A percentile compares a stretch with the other conserved stretches of the same genome.
Conservation (phyloP, 2,329 filamentous ascomycete genomes). For the Xylariaceae sp. region DNA sequence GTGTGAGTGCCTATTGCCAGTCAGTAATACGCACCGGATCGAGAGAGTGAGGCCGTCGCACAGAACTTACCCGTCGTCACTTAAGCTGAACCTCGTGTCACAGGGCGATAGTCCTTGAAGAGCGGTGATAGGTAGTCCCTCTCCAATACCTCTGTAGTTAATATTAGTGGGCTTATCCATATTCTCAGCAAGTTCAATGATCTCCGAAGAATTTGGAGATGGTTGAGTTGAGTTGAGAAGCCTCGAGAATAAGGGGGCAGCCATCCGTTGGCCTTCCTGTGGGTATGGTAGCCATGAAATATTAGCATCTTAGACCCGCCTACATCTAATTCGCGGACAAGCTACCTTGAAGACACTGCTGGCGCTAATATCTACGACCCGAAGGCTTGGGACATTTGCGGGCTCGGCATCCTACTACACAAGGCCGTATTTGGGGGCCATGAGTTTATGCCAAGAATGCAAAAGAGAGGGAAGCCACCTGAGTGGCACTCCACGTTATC, state of each 20-base stretch:
- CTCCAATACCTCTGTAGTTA: constrained; percentile 34
- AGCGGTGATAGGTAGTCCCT: constrained; percentile 19
- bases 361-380: neutral
- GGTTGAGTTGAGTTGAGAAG: neutral
- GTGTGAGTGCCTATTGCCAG: neutral
- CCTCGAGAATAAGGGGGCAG: neutral
- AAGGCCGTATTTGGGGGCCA: constrained; percentile 1
- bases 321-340: constrained; percentile 13
- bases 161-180: constrained; percentile 31
- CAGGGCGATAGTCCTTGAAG: constrained; percentile 27
- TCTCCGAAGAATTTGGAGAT: neutral
- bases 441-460: neutral
- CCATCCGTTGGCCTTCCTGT: neutral
- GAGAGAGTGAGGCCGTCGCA: constrained; percentile 20
- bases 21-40: neutral
- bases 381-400: neutral
- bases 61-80: constrained; percentile 27
- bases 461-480: neutral
- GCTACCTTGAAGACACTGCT: constrained; percentile 3
- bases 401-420: constrained; percentile 2
- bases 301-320: neutral
- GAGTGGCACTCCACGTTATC: neutral
- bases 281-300: neutral
- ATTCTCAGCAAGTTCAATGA: neutral
- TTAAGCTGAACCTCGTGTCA: constrained; percentile 27